Conservation (phyloP, 768 basidiomycete species). For the Calocybe cyanea region DNA sequence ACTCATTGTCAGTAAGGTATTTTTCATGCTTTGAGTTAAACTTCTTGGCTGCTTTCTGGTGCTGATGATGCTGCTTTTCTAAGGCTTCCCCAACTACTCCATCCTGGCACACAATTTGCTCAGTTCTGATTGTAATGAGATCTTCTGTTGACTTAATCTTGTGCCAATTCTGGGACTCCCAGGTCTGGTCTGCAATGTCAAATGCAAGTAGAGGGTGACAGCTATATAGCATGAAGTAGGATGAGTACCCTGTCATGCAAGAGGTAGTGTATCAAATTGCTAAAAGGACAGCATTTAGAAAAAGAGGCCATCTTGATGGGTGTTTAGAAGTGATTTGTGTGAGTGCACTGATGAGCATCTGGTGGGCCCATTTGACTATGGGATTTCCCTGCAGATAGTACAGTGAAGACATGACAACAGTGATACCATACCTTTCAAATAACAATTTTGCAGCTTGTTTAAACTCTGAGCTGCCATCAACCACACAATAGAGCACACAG, state of each 20-base stretch:
- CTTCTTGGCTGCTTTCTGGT: constrained; percentile 18
- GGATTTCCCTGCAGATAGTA: constrained; percentile 32
- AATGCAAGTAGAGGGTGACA: constrained; percentile 23
- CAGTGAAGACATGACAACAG: constrained; percentile 22
- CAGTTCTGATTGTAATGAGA: constrained; percentile 17
- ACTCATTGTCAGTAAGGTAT: constrained; percentile 15
- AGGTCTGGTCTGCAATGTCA: constrained; percentile 25
- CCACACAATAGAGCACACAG: constrained; percentile 4
- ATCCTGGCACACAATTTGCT: constrained; percentile 18
- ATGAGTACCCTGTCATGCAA: constrained; percentile 25
- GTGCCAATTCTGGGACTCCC: constrained; percentile 24
- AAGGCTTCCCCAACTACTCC: constrained; percentile 12
- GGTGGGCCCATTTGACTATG: constrained; percentile 24
- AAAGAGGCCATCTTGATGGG: constrained; percentile 22
- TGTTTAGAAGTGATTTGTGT: constrained; percentile 15
- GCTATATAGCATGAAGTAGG: constrained; percentile 29
- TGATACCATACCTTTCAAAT: constrained; percentile 19
- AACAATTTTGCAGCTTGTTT: constrained; percentile 20
- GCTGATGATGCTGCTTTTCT: constrained; percentile 6
- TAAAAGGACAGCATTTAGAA: constrained; percentile 21
- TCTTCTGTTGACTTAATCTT: constrained; percentile 17
- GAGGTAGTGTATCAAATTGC: constrained; percentile 21
- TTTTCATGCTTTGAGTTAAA: constrained; percentile 15
- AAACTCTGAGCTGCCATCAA: constrained; percentile 28
- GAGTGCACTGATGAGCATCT: constrained; percentile 16